Evolutionary conservation across 768 basidiomycete species (phyloP), one percentile per base, ranked within the genome.

Genomic region (Plicaturopsis crispa): DNA sequence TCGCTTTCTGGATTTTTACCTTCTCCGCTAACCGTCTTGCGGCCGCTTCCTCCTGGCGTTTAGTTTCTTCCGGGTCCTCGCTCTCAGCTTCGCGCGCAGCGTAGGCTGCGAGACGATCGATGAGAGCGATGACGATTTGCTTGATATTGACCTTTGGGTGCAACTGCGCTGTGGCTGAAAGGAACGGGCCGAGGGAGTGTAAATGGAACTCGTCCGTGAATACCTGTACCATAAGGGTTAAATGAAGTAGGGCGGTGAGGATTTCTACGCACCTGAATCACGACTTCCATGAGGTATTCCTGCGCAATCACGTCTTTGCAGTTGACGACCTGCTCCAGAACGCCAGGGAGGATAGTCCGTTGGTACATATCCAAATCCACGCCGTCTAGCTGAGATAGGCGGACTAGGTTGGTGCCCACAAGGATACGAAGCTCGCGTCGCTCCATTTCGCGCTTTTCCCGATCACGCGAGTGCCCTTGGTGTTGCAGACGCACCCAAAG

Each of bases 121-220:
- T 96, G 20, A 99, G 73, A 0, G 94, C 89, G 35, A 99, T 99
- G 39, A 98, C 96, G 48, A 99, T 98, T 46, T 85, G 76, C 63
- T 99, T 98, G 66, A 98, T 98, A 62, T 96, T 96, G 52, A 98
- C 96, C 56, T 94, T 90, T 35, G 93, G 92, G 56, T 99, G 96
- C 2, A 98, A 73, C 48, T 92, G 91, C 0, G 96, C 93, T 0
- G 92, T 96, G 0, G 96, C 91, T 6, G 87, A 85, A 18, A 98
- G 77, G 78, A 99, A 98, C 0, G 90, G 90, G 0, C 87, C 87
- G n/a, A 98, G 80, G 0, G 90, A 82, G 53, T 94, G 87, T 1
- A 99, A 75, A 53, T 99, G 96, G 63, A 98, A 98, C 56, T 98
- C 94, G 60, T 98, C 93, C 8, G 94, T 91, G 61, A 98, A 98